Conservation (phyloP, 306 rosid genomes). For the Fragaria ananassa region DNA sequence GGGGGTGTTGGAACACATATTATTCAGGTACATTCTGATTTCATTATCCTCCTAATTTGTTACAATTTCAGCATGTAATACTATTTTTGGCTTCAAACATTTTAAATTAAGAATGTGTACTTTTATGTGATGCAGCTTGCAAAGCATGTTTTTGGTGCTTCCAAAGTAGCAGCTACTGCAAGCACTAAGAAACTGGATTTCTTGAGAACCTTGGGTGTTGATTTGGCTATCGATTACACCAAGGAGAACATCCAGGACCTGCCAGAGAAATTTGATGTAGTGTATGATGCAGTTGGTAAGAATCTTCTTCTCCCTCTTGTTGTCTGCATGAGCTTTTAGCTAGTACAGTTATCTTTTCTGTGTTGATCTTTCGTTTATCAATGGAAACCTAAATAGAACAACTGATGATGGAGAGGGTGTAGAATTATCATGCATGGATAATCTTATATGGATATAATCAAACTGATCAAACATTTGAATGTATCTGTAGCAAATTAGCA, state of each 20-base stretch:
- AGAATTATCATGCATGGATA: too few relatives aligned
- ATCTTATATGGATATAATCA: not conserved
- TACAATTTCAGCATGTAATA: not conserved
- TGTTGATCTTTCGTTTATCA: not conserved
- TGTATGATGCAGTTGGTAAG: constrained; percentile 66
- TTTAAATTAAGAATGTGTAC: not conserved
- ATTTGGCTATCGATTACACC: constrained; percentile 59
- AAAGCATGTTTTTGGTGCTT: constrained; percentile 64
- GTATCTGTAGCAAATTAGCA: not conserved
- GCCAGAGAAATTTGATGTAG: constrained; percentile 64
- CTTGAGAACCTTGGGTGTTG: constrained; percentile 56
- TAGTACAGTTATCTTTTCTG: not conserved
- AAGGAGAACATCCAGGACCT: constrained; percentile 53
- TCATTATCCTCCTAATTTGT: not conserved
- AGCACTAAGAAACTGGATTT: constrained; percentile 51
- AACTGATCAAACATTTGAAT: not conserved
- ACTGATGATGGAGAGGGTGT: not conserved
- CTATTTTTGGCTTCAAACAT: not conserved
- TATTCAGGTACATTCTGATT: constrained; percentile 46
- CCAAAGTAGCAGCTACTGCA: constrained; percentile 62
- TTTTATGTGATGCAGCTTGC: constrained; percentile 43
- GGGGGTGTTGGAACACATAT: constrained; percentile 63
- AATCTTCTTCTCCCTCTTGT: not conserved
- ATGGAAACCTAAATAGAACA: not conserved
- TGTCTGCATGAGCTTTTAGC: not conserved